Base-by-base conservation (phyloP, 257 asterid species). In the Ligustrum vulgare region DNA sequence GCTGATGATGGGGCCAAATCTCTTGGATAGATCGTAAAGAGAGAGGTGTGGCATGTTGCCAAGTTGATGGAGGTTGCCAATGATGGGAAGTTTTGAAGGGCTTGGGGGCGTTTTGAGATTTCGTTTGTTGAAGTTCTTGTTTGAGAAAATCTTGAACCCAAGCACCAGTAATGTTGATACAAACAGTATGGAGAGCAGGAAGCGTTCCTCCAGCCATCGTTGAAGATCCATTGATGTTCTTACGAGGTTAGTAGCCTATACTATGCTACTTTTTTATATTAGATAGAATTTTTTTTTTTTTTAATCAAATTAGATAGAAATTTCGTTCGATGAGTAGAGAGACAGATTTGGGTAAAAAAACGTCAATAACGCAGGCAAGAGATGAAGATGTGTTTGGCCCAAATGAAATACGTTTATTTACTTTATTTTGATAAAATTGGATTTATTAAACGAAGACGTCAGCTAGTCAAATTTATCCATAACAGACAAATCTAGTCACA, bases 1-100 rank as follows among this genome's bases (percentile, higher is more conserved):
- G 47, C 71, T 77, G 74, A 87, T 82, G 75, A 87, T 77, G 8
- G 88, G 90, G 54, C 94, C 94, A 10, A 22, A 77, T 66, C 75
- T 81, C 72, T 81, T 79, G 54, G 94, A 71, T 2, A 84, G 82
- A 15, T 72, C 35, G 74, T 65, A 65, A 28, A 89, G 86, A 28
- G 90, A 83, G 54, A 83, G 76, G 79, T 87, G 94, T 8, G 94
- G 91, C 62, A 78, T 70, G 39, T 79, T 81, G 4, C 94, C 84
- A 0, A 89, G 89, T 67, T 79, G 89, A 69, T 87, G 89, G 73
- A 89, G 91, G 78, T 89, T 89, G 39, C 94, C 94, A 2, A 89
- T 83, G 25, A 89, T 71, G 16, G 94, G 91, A 28, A 89, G 90
- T 16, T 76, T 83, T 18, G 72, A 83, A 5, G 91, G 94, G 79